Evolutionary conservation across 2,329 filamentous ascomycete genomes (phyloP).

Genomic region (Colletotrichum acutatum): DNA sequence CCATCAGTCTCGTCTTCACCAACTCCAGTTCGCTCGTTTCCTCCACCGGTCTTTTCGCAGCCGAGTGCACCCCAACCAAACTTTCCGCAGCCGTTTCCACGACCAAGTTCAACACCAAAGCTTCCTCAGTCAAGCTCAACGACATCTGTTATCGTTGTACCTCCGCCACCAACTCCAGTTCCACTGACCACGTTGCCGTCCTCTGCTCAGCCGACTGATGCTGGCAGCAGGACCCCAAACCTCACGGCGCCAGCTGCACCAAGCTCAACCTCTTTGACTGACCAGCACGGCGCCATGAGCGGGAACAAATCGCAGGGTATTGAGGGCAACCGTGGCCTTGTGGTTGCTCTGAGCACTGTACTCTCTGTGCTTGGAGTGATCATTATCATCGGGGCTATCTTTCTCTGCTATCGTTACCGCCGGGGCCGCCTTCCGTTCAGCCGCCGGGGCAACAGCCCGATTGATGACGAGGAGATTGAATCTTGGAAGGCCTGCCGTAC

Average conservation of each 20-base stretch:
- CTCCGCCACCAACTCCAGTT: background rate
- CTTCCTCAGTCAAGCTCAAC: constrained; percentile 18
- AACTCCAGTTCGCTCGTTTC: background rate
- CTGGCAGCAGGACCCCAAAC: constrained; percentile 1
- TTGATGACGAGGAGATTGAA: constrained; percentile 73
- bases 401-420: constrained; percentile 53
- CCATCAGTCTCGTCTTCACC: constrained; percentile 5
- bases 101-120: background rate
- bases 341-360: constrained; percentile 63
- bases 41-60: background rate
- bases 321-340: constrained; percentile 52
- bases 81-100: background rate
- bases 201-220: constrained; percentile 23
- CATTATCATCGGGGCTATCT: constrained; percentile 46
- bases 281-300: constrained; percentile 21
- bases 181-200: background rate
- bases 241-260: constrained; percentile 17
- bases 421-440: constrained; percentile 53
- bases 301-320: constrained; percentile 12
- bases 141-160: background rate
- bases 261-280: constrained; percentile 24
- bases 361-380: constrained; percentile 58
- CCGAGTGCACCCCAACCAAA: background rate
- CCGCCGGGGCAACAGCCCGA: constrained; percentile 65
- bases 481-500: constrained; percentile 63